phyloP scores from a whole-genome alignment of 352 stramenopile species.

The Pythium apleroticum region DNA sequence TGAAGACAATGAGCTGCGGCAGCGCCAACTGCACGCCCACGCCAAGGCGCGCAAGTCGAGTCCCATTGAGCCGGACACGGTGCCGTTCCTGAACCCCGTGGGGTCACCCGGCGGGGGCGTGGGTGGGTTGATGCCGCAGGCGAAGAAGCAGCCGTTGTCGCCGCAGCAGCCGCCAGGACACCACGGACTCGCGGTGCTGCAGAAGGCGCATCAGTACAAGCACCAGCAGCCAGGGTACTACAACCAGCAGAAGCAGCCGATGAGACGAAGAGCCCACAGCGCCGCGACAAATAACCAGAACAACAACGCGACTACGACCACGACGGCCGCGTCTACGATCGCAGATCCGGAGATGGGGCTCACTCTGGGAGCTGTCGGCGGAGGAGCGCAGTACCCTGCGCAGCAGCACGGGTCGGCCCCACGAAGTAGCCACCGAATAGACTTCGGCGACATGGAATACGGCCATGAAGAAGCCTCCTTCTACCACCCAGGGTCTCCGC shows the following conservation, averaged over 20 bases:
- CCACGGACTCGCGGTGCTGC: constrained; percentile 38
- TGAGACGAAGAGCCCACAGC: constrained; percentile 73
- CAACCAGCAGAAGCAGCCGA: constrained; percentile 72
- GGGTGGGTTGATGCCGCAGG: constrained; percentile 34
- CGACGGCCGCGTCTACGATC: background rate
- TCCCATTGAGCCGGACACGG: constrained; percentile 59
- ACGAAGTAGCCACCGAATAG: constrained; percentile 32
- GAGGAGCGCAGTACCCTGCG: background rate
- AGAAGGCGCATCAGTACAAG: constrained; percentile 54
- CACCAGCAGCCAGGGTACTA: constrained; percentile 45
- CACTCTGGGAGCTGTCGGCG: background rate
- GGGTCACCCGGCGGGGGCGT: constrained; percentile 37
- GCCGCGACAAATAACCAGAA: constrained; percentile 47
- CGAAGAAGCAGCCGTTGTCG: constrained; percentile 44
- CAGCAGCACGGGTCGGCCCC: constrained; percentile 9
- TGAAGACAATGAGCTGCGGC: constrained; percentile 48
- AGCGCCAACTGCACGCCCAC: constrained; percentile 33
- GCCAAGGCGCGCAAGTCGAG: constrained; percentile 49
- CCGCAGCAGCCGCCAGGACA: constrained; percentile 36
- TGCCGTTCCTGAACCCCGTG: constrained; percentile 68
- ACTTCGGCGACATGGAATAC: constrained; percentile 30
- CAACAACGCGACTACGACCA: constrained; percentile 16
- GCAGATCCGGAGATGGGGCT: constrained; percentile 28
- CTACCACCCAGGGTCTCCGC: constrained; percentile 13
- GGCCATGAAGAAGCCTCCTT: constrained; percentile 22